Evolutionary conservation across 2,329 filamentous ascomycete species (phyloP).

Genomic region (Sporothrix luriei): DNA sequence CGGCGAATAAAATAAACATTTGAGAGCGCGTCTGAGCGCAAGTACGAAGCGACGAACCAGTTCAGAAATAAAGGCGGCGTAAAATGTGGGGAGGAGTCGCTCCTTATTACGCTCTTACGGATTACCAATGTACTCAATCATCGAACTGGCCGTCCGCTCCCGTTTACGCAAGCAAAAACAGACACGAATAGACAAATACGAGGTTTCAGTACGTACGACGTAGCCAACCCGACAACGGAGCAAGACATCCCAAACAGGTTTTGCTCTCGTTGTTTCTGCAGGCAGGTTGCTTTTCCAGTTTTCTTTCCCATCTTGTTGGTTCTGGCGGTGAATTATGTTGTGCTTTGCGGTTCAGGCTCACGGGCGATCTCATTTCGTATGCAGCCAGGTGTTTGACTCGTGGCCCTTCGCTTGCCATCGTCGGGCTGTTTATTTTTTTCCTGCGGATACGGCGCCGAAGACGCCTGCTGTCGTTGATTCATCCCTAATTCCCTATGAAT

Average conservation of each 20-base stretch:
- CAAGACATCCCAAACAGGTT: not conserved
- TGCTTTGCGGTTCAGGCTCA: not conserved
- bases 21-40: not conserved
- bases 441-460: conserved; percentile 5
- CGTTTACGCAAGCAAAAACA: not conserved
- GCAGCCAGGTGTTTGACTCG: not conserved
- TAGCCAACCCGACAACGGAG: not conserved
- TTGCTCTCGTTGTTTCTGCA: not conserved
- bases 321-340: not conserved
- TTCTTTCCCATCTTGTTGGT: not conserved
- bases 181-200: conserved; percentile 14
- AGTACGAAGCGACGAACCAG: not conserved
- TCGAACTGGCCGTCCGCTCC: not conserved
- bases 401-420: not conserved
- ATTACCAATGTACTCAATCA: too few species aligned
- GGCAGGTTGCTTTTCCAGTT: not conserved
- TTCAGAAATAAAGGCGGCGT: not conserved
- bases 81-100: not conserved
- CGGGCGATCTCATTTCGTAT: not conserved
- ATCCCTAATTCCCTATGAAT: too few species aligned
- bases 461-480: not conserved
- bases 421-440: conserved; percentile 10
- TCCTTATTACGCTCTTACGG: too few species aligned
- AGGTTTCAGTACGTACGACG: conserved; percentile 10
- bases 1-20: conserved; percentile 20